Conservation (phyloP, 352 stramenopile genomes). For the Globisporangium perplexum region DNA sequence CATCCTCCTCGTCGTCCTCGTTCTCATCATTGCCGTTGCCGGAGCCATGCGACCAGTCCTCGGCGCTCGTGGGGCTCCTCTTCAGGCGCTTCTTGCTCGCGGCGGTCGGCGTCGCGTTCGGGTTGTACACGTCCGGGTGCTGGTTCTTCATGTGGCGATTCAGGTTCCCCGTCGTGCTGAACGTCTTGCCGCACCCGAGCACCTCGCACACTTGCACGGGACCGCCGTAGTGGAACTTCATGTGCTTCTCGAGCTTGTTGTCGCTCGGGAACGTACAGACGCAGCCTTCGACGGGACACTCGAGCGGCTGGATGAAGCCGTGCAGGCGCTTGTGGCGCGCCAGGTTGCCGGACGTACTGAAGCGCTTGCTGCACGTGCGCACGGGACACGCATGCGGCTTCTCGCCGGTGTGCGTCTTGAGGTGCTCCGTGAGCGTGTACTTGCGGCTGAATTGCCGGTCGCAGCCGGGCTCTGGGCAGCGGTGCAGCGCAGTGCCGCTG, state of each 20-base stretch:
- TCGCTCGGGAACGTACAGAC: conserved; percentile 30
- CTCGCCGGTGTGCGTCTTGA: conserved; percentile 57
- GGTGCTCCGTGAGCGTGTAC: conserved; percentile 49
- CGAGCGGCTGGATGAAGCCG: conserved; percentile 30
- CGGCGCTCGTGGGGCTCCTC: conserved; percentile 8
- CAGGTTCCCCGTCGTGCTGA: conserved; percentile 50
- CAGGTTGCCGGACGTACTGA: conserved; percentile 51
- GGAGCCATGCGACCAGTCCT: conserved; percentile 10
- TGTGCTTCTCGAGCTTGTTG: conserved; percentile 43
- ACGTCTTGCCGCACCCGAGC: conserved; percentile 33
- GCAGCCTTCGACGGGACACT: conserved; percentile 26
- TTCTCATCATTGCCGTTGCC: conserved; percentile 2
- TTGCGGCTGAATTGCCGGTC: conserved; percentile 34
- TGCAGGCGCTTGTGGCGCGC: conserved; percentile 48
- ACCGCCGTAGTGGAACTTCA: conserved; percentile 40
- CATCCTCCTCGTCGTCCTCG: conserved; percentile 1
- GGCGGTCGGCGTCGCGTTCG: conserved; percentile 3
- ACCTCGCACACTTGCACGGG: conserved; percentile 35
- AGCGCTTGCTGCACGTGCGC: conserved; percentile 38
- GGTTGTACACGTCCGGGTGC: conserved; percentile 10
- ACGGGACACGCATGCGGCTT: conserved; percentile 47
- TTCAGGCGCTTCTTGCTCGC: conserved; percentile 1
- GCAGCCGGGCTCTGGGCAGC: background rate
- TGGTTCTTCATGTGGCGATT: conserved; percentile 26
- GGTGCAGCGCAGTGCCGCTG: background rate